Base-by-base conservation (phyloP, 164 flowering plant species). In the Taxillus chinensis region DNA sequence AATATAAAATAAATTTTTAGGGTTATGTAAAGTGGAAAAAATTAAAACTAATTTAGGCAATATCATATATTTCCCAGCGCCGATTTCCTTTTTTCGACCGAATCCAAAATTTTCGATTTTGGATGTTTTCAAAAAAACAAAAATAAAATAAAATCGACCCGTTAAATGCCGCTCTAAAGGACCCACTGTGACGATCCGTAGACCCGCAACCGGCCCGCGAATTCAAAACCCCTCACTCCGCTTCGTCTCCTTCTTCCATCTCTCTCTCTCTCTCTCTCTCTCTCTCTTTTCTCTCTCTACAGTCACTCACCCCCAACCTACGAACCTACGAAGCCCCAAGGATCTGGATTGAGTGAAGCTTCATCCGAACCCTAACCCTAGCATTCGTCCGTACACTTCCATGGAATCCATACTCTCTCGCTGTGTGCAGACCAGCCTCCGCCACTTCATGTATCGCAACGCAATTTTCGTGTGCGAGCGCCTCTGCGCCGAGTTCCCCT, bases 391-490 rank as follows among this genome's bases (percentile, higher is more conserved):
- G 13, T 4, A 1, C 3, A 27, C 39, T 2, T 5, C 45, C 15
- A 93, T 95, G 99, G 99, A 95, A 77, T 71, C 78, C 57, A 73
- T 95, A 70, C 80, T 95, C 38, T 60, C 70, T 39, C 91, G 89
- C 45, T 83, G 89, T 64, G 90, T 95, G 2, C 86, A 85, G 59
- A 80, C 73, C 70, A 91, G 89, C 74, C 80, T 91, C 50, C 86
- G 85, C 9, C 83, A 81, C 49, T 84, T 90, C 72, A 76, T 91
- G 86, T 68, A 77, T 68, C 79, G 77, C 3, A 95, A 95, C 70
- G 93, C 99, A 77, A 86, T 91, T 70, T 95, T 95, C 75, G 66
- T 91, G 58, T 87, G 99, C 74, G 95, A 95, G 52, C 96, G 99
- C 38, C 97, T 95, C 70, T 91, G 96, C 66, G 89, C 99, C 4